Conservation (phyloP, 1,139 yeast species). For the Hanseniaspora uvarum region DNA sequence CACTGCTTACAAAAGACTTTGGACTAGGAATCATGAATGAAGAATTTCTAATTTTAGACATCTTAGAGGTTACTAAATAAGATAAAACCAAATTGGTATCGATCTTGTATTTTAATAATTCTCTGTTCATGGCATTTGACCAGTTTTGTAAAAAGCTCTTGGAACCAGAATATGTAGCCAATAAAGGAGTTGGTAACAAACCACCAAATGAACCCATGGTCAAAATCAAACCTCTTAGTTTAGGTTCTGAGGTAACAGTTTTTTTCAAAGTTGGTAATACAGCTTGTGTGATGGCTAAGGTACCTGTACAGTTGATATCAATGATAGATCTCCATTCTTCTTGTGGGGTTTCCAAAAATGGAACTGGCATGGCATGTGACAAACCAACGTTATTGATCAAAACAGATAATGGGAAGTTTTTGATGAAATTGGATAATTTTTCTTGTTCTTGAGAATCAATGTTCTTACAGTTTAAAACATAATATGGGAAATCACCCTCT, state of each 20-base stretch:
- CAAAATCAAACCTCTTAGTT: slow-evolving; percentile 59
- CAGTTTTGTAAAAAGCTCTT: slow-evolving; percentile 90
- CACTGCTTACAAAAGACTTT: slow-evolving; percentile 58
- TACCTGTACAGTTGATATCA: slow-evolving; percentile 75
- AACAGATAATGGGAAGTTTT: slow-evolving; percentile 50
- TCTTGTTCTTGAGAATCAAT: slow-evolving; percentile 29
- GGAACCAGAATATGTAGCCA: slow-evolving; percentile 93
- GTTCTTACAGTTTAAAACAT: slow-evolving; percentile 69
- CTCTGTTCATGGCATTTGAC: slow-evolving; percentile 86
- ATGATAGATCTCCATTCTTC: slow-evolving; percentile 68
- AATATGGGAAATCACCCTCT: slow-evolving; percentile 43
- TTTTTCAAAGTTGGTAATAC: slow-evolving; percentile 57
- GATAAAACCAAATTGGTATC: slow-evolving; percentile 83
- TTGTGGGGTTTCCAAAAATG: slow-evolving; percentile 69
- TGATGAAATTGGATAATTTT: slow-evolving; percentile 27
- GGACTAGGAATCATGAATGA: slow-evolving; percentile 76
- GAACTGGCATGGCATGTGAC: slow-evolving; percentile 90
- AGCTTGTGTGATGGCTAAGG: slow-evolving; percentile 70
- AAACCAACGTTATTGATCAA: slow-evolving; percentile 89
- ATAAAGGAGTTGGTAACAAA: slow-evolving; percentile 76
- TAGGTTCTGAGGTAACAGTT: slow-evolving; percentile 38
- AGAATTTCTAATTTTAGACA: slow-evolving; percentile 83
- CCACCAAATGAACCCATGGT: slow-evolving; percentile 98
- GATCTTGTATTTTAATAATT: slow-evolving; percentile 52
- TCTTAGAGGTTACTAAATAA: slow-evolving; percentile 87